These are phyloP conservation scores for Canariomyces notabilis DNA, from an alignment of 2,329 filamentous ascomycete genomes.

Conservation along the genomic window DNA sequence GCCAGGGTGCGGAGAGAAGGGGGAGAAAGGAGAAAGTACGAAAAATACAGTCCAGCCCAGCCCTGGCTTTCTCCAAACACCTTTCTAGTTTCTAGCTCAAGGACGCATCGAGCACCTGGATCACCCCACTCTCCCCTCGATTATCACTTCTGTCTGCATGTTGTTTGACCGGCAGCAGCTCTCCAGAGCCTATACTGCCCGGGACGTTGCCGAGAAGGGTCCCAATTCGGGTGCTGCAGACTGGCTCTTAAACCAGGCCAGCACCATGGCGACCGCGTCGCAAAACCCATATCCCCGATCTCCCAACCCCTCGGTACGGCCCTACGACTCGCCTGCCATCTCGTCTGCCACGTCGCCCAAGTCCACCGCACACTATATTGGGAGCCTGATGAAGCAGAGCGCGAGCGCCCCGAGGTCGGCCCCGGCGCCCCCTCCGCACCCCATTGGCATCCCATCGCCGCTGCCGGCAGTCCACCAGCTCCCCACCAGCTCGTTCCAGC, in stretches of 20 bases:
- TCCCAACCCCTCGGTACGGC: slow-evolving; percentile 55
- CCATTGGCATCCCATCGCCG: slow-evolving; percentile 49
- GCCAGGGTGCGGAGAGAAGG: slow-evolving; percentile 14
- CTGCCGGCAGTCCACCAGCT: slow-evolving; percentile 40
- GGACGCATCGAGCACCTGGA: slow-evolving; percentile 7
- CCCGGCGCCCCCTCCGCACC: slow-evolving; percentile 45
- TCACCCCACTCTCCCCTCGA: slow-evolving; percentile 11
- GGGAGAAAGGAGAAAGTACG: not conserved
- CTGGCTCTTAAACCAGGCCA: slow-evolving; percentile 30
- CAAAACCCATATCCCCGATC: slow-evolving; percentile 57
- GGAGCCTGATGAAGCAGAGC: slow-evolving; percentile 43
- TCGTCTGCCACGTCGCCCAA: slow-evolving; percentile 58
- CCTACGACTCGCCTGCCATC: slow-evolving; percentile 60
- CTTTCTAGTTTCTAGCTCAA: slow-evolving; percentile 13
- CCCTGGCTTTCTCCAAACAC: slow-evolving; percentile 16
- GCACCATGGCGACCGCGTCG: slow-evolving; percentile 50
- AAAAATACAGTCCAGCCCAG: slow-evolving; percentile 4
- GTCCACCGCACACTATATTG: slow-evolving; percentile 47
- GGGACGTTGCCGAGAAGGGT: slow-evolving; percentile 35
- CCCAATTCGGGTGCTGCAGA: slow-evolving; percentile 32
- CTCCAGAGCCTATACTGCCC: slow-evolving; percentile 34
- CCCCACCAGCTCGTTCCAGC: slow-evolving; percentile 42
- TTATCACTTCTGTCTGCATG: slow-evolving; percentile 33
- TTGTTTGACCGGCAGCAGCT: slow-evolving; percentile 36
- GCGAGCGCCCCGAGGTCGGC: slow-evolving; percentile 41